Conservation (phyloP, 148 eudicot genomes). For the Chenopodium suecicum region DNA sequence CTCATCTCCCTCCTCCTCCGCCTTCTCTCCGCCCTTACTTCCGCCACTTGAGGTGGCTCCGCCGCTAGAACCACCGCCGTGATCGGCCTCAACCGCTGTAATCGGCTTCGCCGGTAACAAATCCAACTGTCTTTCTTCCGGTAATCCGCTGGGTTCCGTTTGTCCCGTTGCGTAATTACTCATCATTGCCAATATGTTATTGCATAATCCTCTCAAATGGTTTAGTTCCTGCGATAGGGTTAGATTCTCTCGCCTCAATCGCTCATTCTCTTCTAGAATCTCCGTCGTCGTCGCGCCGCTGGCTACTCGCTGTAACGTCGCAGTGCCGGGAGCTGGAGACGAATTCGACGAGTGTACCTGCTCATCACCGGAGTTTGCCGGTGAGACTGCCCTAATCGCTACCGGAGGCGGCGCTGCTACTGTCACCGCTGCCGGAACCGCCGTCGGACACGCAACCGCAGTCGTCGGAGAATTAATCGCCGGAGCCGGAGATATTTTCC, state of each 20-base stretch:
- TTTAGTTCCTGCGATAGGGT: constrained; percentile 48
- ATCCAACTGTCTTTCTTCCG: constrained; percentile 35
- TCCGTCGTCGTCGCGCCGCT: constrained; percentile 36
- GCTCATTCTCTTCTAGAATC: constrained; percentile 68
- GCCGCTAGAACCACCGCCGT: constrained; percentile 21
- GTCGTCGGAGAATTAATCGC: constrained; percentile 10
- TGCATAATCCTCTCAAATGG: constrained; percentile 56
- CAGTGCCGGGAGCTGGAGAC: constrained; percentile 37
- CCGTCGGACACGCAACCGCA: background rate
- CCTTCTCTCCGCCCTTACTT: constrained; percentile 4
- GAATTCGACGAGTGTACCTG: constrained; percentile 74
- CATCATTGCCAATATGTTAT: constrained; percentile 50
- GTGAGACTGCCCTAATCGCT: constrained; percentile 31
- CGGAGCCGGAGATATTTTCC: constrained; percentile 47
- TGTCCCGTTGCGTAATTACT: constrained; percentile 46
- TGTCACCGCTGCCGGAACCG: constrained; percentile 11
- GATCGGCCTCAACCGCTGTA: constrained; percentile 7
- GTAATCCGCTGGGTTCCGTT: constrained; percentile 32
- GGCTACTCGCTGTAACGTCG: constrained; percentile 8
- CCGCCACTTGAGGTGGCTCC: constrained; percentile 25
- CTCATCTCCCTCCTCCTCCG: constrained; percentile 4
- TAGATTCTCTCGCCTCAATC: constrained; percentile 59
- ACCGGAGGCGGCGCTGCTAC: constrained; percentile 36
- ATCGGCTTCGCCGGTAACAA: constrained; percentile 27
- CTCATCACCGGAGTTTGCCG: constrained; percentile 64